Evolutionary conservation across 306 rosid species (phyloP).

Genomic region (Malus orientalis): DNA sequence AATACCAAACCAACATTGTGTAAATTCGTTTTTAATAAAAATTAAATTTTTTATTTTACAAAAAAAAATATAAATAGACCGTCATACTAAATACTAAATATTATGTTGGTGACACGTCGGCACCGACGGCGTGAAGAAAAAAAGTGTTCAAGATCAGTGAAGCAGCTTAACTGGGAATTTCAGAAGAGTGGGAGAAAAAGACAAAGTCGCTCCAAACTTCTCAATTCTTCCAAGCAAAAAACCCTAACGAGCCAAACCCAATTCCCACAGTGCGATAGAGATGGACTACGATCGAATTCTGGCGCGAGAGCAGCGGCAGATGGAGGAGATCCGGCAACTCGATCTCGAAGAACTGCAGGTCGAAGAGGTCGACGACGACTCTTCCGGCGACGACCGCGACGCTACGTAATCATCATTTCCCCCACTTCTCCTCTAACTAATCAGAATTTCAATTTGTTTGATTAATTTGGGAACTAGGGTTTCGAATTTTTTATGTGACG

Average conservation of each 20-base stretch:
- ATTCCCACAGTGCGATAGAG: background rate
- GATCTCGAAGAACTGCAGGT: slow-evolving; percentile 76
- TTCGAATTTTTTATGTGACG: background rate
- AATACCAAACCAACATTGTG: too few species aligned
- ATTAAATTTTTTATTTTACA: too few species aligned
- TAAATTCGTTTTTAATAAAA: too few species aligned
- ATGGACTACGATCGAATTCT: slow-evolving; percentile 51
- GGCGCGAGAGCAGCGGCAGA: slow-evolving; percentile 75
- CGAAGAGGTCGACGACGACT: slow-evolving; percentile 68
- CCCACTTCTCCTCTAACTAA: background rate
- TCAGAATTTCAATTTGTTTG: background rate
- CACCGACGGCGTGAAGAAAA: background rate
- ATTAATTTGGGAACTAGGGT: slow-evolving; percentile 5
- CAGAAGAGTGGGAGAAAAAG: background rate
- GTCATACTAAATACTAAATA: too few species aligned
- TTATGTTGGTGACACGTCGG: background rate
- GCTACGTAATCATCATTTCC: slow-evolving; percentile 33
- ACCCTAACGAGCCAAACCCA: background rate
- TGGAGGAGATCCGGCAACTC: slow-evolving; percentile 79
- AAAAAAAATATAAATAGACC: too few species aligned
- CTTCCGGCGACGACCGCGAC: slow-evolving; percentile 41
- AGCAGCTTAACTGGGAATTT: background rate
- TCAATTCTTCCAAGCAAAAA: background rate
- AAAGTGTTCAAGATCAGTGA: background rate
- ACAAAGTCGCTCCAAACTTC: background rate